Evolutionary conservation across 164 flowering plant genomes (phyloP).

Genomic region (Vitis rupestris): DNA sequence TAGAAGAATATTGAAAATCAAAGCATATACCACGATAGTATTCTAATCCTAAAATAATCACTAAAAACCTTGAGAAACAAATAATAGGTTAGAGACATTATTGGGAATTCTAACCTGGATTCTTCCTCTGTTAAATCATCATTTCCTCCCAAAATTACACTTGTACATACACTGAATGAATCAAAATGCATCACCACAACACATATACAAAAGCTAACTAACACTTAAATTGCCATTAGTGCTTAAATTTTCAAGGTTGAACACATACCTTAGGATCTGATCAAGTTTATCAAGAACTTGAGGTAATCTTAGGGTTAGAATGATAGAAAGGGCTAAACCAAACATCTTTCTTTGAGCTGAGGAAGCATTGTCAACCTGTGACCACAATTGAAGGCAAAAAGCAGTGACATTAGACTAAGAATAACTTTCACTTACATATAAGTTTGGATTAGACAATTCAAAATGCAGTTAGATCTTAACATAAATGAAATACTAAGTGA

Average conservation of each 20-base stretch:
- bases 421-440: neutral
- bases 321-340: constrained; percentile 84
- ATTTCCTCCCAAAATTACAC: constrained; percentile 66
- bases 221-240: neutral
- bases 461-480: neutral
- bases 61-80: neutral
- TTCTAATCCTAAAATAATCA: neutral
- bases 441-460: neutral
- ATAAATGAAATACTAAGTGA: too few relatives aligned
- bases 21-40: neutral
- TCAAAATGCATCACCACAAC: constrained; percentile 5
- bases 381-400: neutral
- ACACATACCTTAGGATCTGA: constrained; percentile 73
- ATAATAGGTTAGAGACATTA: neutral
- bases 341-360: constrained; percentile 65
- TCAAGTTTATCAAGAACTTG: constrained; percentile 93
- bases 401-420: neutral
- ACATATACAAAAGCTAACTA: neutral
- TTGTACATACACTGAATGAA: constrained; percentile 74
- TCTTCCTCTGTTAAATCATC: constrained; percentile 70
- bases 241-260: neutral
- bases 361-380: constrained; percentile 72
- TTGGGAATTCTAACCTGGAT: constrained; percentile 60
- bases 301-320: constrained; percentile 77
- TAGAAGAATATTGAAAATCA: neutral